These are phyloP conservation scores for Hapsidospora chrysogenum DNA, from an alignment of 495 filamentous ascomycete species.

Conservation along the genomic window DNA sequence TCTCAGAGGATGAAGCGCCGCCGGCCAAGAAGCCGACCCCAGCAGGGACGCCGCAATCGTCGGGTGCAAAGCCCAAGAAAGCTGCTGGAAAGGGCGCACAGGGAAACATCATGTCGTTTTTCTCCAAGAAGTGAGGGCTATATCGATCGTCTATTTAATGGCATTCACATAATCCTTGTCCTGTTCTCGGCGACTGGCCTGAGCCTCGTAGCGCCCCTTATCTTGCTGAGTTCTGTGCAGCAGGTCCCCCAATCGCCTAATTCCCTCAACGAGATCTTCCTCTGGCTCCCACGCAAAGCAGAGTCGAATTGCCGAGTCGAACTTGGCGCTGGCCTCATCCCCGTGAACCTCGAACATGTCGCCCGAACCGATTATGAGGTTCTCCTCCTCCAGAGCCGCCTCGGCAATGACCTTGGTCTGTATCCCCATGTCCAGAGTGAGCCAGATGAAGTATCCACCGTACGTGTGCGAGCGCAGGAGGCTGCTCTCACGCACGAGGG, in stretches of 20 bases:
- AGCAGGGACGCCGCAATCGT: slow-evolving; percentile 9
- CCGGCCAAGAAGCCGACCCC: slow-evolving; percentile 32
- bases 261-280: slow-evolving; percentile 48
- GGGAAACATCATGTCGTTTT: slow-evolving; percentile 90
- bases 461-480: slow-evolving; percentile 14
- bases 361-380: slow-evolving; percentile 46
- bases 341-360: slow-evolving; percentile 49
- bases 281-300: slow-evolving; percentile 66
- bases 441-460: slow-evolving; percentile 77
- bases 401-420: slow-evolving; percentile 36
- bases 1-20: slow-evolving; percentile 72
- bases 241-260: slow-evolving; percentile 40
- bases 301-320: slow-evolving; percentile 40
- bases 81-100: slow-evolving; percentile 41
- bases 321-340: slow-evolving; percentile 30
- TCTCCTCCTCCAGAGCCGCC: slow-evolving; percentile 35
- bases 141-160: not conserved
- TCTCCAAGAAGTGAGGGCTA: slow-evolving; percentile 53
- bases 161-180: not conserved
- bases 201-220: not conserved
- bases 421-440: slow-evolving; percentile 36
- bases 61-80: slow-evolving; percentile 37
- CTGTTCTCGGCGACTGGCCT: no score
- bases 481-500: slow-evolving; percentile 16
- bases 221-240: slow-evolving; percentile 6